Percentiles rank a stretch among this genome's conserved stretches.
phyloP scores from a whole-genome alignment of 305 asterid genomes.

The Fraxinus ornus region DNA sequence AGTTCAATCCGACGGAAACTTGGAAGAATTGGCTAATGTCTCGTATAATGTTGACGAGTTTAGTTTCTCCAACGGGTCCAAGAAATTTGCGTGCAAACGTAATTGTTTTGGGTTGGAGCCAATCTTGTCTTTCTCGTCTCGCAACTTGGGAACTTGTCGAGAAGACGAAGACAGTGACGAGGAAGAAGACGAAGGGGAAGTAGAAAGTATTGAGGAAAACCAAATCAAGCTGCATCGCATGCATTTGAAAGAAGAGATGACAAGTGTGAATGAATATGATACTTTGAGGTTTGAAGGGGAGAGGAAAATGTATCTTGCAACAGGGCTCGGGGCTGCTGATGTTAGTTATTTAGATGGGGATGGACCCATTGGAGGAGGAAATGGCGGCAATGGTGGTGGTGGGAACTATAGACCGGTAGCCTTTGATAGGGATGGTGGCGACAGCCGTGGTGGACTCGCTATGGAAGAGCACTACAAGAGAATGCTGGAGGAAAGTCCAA shows the following conservation, averaged over 20 bases:
- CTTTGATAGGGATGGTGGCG: conserved; percentile 50
- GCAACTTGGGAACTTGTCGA: conserved; percentile 14
- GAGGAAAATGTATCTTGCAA: conserved; percentile 65
- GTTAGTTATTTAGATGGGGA: conserved; percentile 26
- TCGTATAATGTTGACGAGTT: conserved; percentile 41
- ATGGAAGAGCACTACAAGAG: conserved; percentile 62
- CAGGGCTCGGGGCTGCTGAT: conserved; percentile 59
- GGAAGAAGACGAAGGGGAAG: conserved; percentile 2
- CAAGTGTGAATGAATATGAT: conserved; percentile 15
- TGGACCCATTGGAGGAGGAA: conserved; percentile 23
- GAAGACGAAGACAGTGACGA: conserved; percentile 40
- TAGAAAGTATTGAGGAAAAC: neutral
- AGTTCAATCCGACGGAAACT: conserved; percentile 76
- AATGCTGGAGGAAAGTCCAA: conserved; percentile 69
- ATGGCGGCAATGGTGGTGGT: conserved; percentile 38
- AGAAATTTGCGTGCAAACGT: conserved; percentile 33
- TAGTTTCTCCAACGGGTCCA: conserved; percentile 28
- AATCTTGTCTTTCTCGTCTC: conserved; percentile 52
- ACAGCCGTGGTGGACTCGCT: conserved; percentile 35
- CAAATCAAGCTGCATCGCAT: conserved; percentile 17
- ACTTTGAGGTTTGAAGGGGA: conserved; percentile 32
- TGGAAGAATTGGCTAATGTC: conserved; percentile 43
- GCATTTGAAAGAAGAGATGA: conserved; percentile 30
- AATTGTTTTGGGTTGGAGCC: conserved; percentile 44
- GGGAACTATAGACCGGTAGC: conserved; percentile 44